Base-by-base conservation (phyloP, 2,329 filamentous ascomycete genomes). In the Rasamsonia emersonii region DNA sequence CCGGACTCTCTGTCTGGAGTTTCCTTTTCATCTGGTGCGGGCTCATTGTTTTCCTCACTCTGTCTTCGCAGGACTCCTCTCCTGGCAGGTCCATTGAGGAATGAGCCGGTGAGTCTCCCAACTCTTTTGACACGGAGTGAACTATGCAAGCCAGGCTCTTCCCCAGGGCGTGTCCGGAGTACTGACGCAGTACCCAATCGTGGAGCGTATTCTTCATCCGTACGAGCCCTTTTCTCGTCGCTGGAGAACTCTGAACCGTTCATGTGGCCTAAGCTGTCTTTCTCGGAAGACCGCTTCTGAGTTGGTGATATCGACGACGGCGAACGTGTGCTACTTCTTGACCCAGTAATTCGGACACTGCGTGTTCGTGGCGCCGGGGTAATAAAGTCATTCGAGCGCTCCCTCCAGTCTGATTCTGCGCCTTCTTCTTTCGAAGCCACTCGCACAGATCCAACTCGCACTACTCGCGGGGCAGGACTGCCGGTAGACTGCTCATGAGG, bases 71-170 rank as follows among this genome's bases (percentile, higher is more conserved):
- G 70, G 39, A 82, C 72, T 16, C 83, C 85, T 44, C 86, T 71
- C 33, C 85, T 74, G 13, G 85, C 82, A 17, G 85, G 85, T 1
- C 82, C 84, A 44, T 82, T 86, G 14, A 91, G 64, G 43, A 89
- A 88, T 38, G 76, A 81, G 1, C 84, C 85, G 2, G 80, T 75
- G 5, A 81, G 68, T 56, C 84, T 83, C 10, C 79, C 80, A 9
- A 85, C 74, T 39, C 83, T 70, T 59, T 88, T 89, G 37, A 88
- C 67, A 4, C 85, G 74, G 68, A 86, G 75, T 0, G 84, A 86
- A 45, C 79, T 79, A 38, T 84, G 82, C 2, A 76, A 62, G 9
- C 74, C 78, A 19, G 64, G 60, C 19, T 82, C 77, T 15, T 86
- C 80, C 3, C 75, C 75, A 30, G 69, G 66, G 5, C 60, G 58